Evolutionary conservation across 2,329 filamentous ascomycete species (phyloP).

Genomic region (Ploettnerulaceae sp.): DNA sequence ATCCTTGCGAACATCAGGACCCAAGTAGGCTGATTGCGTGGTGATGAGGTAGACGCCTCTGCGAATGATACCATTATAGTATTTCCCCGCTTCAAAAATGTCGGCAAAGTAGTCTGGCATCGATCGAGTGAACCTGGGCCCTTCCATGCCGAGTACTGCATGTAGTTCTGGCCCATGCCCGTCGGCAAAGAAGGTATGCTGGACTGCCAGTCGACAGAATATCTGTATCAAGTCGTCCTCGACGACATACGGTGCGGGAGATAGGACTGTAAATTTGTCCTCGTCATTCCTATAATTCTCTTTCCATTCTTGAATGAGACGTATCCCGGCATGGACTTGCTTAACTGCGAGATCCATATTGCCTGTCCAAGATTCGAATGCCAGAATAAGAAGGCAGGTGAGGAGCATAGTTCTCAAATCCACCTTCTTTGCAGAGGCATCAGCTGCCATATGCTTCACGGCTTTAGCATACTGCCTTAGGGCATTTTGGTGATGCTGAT

Average conservation of each 20-base stretch:
- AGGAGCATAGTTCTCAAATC: constrained; percentile 38
- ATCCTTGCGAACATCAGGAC: constrained; percentile 9
- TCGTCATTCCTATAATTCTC: constrained; percentile 9
- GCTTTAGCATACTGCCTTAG: constrained; percentile 20
- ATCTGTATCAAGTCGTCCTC: constrained; percentile 18
- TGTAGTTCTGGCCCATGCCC: constrained; percentile 14
- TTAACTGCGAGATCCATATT: constrained; percentile 21
- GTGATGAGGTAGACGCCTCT: constrained; percentile 19
- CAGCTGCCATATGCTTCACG: constrained; percentile 19
- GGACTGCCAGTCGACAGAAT: constrained; percentile 17
- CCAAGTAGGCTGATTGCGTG: constrained; percentile 12
- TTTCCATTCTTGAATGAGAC: constrained; percentile 32
- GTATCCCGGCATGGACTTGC: constrained; percentile 21
- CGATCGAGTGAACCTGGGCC: constrained; percentile 15
- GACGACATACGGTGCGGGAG: constrained; percentile 13
- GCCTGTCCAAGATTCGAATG: constrained; percentile 51
- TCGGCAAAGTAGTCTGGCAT: constrained; percentile 15
- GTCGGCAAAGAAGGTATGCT: constrained; percentile 20
- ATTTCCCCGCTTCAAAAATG: constrained; percentile 18
- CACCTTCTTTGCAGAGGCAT: constrained; percentile 1
- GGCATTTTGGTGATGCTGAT: constrained; percentile 19
- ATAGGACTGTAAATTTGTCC: constrained; percentile 12
- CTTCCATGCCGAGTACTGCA: constrained; percentile 14
- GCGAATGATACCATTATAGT: constrained; percentile 20
- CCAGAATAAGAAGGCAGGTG: constrained; percentile 42